Evolutionary conservation across 768 basidiomycete genomes (phyloP).

Genomic region (Psilocybe subaeruginosa): DNA sequence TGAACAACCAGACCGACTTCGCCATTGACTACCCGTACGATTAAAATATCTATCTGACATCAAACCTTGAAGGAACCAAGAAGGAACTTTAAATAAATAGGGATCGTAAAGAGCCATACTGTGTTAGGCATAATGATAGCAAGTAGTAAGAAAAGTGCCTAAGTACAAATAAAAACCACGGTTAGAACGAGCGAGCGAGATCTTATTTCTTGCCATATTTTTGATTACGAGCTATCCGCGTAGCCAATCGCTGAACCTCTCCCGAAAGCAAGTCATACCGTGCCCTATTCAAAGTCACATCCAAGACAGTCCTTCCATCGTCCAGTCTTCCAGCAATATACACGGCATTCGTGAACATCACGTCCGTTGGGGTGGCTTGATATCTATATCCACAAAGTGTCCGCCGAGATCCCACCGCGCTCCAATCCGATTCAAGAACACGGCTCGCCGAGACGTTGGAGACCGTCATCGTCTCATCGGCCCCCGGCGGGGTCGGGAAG

Average conservation of each 20-base stretch:
- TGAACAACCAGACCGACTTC: too few species aligned
- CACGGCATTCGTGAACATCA: constrained; percentile 37
- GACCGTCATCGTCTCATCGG: constrained; percentile 37
- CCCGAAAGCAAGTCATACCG: constrained; percentile 31
- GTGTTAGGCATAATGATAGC: too few species aligned
- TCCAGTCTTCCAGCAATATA: constrained; percentile 41
- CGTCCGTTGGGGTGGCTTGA: constrained; percentile 35
- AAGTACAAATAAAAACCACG: too few species aligned
- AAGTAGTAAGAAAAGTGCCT: too few species aligned
- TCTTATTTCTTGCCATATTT: background rate
- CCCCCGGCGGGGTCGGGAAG: constrained; percentile 36
- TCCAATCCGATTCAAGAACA: constrained; percentile 44
- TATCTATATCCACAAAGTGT: constrained; percentile 44
- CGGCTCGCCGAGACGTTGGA: constrained; percentile 45
- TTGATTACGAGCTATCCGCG: constrained; percentile 7
- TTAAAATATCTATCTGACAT: too few species aligned
- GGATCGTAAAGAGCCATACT: too few species aligned
- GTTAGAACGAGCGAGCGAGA: background rate
- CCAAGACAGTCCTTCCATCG: constrained; percentile 42
- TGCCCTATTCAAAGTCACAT: constrained; percentile 35
- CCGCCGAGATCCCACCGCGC: constrained; percentile 29
- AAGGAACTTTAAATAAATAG: too few species aligned
- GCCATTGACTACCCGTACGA: too few species aligned
- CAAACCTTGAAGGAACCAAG: too few species aligned
- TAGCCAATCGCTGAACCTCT: constrained; percentile 27